These are phyloP conservation scores for Capsicum rhomboideum DNA, from an alignment of 257 asterid genomes.

Conservation along the genomic window DNA sequence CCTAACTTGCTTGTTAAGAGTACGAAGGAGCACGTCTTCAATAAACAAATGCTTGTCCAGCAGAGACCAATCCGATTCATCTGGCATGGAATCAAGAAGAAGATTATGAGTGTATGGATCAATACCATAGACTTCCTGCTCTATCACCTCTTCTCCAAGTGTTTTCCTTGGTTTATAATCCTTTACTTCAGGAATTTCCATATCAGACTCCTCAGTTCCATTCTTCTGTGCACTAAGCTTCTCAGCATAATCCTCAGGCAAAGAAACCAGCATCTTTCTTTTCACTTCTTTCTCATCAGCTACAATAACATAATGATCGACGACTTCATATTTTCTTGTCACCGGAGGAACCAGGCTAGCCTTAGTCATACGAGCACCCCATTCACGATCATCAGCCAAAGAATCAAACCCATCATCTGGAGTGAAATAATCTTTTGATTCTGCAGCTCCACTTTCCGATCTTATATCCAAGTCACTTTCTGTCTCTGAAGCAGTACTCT, in stretches of 20 bases:
- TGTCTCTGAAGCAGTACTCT: constrained; percentile 78
- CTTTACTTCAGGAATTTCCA: constrained; percentile 98
- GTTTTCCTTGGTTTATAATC: constrained; percentile 85
- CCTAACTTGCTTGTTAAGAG: constrained; percentile 80
- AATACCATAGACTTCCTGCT: constrained; percentile 98
- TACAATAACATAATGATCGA: constrained; percentile 81
- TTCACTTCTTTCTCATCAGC: constrained; percentile 94
- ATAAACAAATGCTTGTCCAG: constrained; percentile 77
- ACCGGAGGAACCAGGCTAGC: constrained; percentile 97
- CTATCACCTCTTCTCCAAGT: constrained; percentile 87
- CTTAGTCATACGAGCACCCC: constrained; percentile 99
- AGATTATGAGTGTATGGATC: constrained; percentile 98
- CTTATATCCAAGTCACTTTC: constrained; percentile 67
- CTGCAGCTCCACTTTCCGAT: constrained; percentile 48
- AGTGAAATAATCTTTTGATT: constrained; percentile 49
- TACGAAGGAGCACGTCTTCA: constrained; percentile 83
- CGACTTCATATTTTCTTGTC: constrained; percentile 88
- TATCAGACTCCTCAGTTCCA: constrained; percentile 98
- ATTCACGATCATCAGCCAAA: constrained; percentile 87
- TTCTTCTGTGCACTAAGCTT: constrained; percentile 72
- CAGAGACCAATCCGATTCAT: constrained; percentile 82
- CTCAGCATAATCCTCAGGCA: constrained; percentile 90
- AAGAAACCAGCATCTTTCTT: constrained; percentile 90
- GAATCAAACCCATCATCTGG: constrained; percentile 79
- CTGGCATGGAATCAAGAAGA: constrained; percentile 98